Evolutionary conservation across 2,329 filamentous ascomycete species (phyloP), one percentile per base, ranked within the genome.

Genomic region (Sporothrix luriei): DNA sequence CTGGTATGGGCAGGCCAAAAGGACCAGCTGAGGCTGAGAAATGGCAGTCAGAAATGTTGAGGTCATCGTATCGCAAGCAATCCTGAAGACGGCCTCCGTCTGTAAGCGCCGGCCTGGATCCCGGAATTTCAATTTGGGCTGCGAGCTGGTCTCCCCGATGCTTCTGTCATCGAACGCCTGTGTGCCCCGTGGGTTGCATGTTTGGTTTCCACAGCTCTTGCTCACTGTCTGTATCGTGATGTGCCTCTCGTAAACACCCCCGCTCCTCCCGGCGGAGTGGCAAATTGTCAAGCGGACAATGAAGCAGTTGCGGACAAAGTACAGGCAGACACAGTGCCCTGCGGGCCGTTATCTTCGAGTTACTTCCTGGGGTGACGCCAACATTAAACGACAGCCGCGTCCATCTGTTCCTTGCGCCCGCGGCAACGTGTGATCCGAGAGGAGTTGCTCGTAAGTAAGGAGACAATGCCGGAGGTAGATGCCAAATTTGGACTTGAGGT

Each of bases 1-100:
- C 11, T 62, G 57, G 57, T 46, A 7, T 46, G 57, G 38, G 33
- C 38, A 62, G 40, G n/a, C 40, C 57, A 26, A 46, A 16, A 62
- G 38, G 26, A 62, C 57, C 38, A 62, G 57, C 57, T 62, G 57
- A 61, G 55, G 55, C 33, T 61, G 55, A 38, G 21, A 21, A 38
- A 24, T 38, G 55, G n/a, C 19, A 24, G 19, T 61, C 14, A 24
- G n/a, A 61, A 59, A 61, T 61, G 55, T 43, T 61, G 33, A 61
- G 24, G n/a, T 62, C 21, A 62, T 62, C 57, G 3, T 33, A 46
- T 62, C 38, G 21, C 21, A 10, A 43, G 5, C 38, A 43, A 48
- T 48, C 38, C 43, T 24, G 13, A 51, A 61, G 33, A 69, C 51
- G 67, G 67, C 67, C 67, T 69, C 67, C 67, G 57, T 24, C 67